Percentiles rank a stretch among this genome's conserved stretches.
These are phyloP conservation scores for Pseudocohnilembus persalinus DNA, from an alignment of 169 alveolate genomes.

Conservation along the genomic window DNA sequence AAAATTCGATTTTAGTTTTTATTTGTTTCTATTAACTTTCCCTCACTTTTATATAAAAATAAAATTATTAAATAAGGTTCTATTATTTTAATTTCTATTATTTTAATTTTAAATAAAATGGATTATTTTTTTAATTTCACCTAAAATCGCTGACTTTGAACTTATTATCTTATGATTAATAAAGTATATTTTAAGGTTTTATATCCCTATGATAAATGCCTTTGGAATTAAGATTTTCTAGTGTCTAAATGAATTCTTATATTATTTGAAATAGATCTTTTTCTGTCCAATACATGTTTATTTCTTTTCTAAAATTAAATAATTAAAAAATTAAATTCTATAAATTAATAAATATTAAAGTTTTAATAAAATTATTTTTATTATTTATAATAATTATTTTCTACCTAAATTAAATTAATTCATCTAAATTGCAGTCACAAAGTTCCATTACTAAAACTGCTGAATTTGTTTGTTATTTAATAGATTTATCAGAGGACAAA, in stretches of 20 bases:
- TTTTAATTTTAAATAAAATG: no score
- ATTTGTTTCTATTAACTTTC: background rate
- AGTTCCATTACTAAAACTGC: background rate
- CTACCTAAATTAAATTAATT: background rate
- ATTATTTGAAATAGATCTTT: background rate
- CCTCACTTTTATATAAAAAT: background rate
- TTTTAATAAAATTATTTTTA: no score
- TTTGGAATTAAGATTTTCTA: background rate
- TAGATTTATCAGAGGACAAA: background rate
- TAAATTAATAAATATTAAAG: no score
- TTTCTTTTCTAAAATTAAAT: background rate
- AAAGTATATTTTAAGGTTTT: background rate
- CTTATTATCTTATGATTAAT: background rate
- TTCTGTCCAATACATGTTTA: background rate
- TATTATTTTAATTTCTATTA: no score
- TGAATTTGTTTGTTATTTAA: background rate
- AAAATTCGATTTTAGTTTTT: no score
- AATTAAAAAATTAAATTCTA: no score
- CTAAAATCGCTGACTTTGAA: background rate
- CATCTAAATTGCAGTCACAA: background rate
- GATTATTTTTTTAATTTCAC: background rate
- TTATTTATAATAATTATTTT: no score
- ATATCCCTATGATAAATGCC: background rate
- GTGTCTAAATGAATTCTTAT: background rate
- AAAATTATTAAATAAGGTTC: background rate